Conservation (phyloP, 352 stramenopile genomes). For the Phytophthora sojae region DNA sequence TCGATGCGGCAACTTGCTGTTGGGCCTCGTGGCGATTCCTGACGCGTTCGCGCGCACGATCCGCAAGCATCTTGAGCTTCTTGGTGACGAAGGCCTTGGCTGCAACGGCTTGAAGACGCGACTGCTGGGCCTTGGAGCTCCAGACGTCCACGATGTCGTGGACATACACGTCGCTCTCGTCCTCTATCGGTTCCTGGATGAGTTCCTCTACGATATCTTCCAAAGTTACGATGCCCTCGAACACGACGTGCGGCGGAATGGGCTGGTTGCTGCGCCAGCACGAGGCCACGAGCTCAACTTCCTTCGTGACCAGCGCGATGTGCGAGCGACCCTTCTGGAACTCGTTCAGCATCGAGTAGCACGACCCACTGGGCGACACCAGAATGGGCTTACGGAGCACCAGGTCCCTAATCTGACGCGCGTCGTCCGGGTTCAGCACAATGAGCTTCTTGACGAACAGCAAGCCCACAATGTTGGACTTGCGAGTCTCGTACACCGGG, state of each 20-base stretch:
- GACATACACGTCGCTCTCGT: constrained; percentile 86
- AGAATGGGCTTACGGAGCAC: constrained; percentile 83
- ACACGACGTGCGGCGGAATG: constrained; percentile 52
- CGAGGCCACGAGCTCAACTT: constrained; percentile 58
- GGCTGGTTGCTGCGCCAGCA: constrained; percentile 58
- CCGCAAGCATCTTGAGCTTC: constrained; percentile 60
- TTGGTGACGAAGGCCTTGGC: constrained; percentile 56
- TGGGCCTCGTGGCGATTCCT: constrained; percentile 32
- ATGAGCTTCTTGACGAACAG: constrained; percentile 92
- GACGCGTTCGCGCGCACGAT: constrained; percentile 59
- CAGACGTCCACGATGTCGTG: constrained; percentile 69
- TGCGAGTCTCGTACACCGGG: constrained; percentile 85
- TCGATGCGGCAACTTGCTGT: background rate
- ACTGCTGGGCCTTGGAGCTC: constrained; percentile 48
- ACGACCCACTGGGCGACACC: constrained; percentile 78
- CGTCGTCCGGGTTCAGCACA: constrained; percentile 85
- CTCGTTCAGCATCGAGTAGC: constrained; percentile 91
- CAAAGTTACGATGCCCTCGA: constrained; percentile 91
- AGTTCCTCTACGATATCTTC: constrained; percentile 93
- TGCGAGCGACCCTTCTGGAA: constrained; percentile 91
- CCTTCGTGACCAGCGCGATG: constrained; percentile 81
- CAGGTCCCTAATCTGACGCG: constrained; percentile 66
- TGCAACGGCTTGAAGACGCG: constrained; percentile 38
- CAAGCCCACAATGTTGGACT: constrained; percentile 82
- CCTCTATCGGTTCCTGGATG: constrained; percentile 92